These are phyloP conservation scores for Primulina tabacum DNA, from an alignment of 257 asterid genomes.

Conservation along the genomic window DNA sequence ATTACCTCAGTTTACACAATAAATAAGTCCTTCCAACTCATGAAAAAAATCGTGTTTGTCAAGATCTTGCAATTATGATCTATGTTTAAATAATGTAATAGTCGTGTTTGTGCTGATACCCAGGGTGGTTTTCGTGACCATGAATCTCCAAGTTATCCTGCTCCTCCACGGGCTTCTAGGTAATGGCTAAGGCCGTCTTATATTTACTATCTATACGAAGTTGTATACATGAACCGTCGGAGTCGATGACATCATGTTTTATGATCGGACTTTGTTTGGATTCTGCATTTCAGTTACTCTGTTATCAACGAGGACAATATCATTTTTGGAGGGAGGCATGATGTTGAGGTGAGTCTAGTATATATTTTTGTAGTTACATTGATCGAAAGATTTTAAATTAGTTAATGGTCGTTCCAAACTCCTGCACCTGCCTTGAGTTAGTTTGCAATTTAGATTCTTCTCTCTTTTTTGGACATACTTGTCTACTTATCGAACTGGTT, in stretches of 20 bases:
- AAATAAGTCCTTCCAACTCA: slow-evolving; percentile 7
- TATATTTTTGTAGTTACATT: slow-evolving; percentile 18
- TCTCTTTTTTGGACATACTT: background rate
- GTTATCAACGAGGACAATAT: slow-evolving; percentile 39
- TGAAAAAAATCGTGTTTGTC: background rate
- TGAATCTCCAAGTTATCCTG: slow-evolving; percentile 50
- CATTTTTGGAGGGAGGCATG: slow-evolving; percentile 45
- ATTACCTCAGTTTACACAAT: slow-evolving; percentile 6
- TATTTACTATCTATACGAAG: slow-evolving; percentile 3
- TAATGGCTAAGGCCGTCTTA: slow-evolving; percentile 28
- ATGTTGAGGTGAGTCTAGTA: slow-evolving; percentile 47
- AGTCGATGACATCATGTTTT: slow-evolving; percentile 7
- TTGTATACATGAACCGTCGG: background rate
- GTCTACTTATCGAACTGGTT: background rate
- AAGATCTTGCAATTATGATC: slow-evolving; percentile 13
- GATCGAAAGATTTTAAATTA: background rate
- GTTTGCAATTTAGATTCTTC: background rate
- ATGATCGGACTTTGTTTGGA: background rate
- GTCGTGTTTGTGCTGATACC: slow-evolving; percentile 27
- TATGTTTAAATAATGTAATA: slow-evolving; percentile 15
- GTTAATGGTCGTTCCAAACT: background rate
- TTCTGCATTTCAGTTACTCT: slow-evolving; percentile 44
- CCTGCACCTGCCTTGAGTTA: background rate
- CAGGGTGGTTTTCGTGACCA: slow-evolving; percentile 60
- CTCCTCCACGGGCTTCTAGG: slow-evolving; percentile 53